These are phyloP conservation scores for Arabidopsis lyrata DNA, from an alignment of 441 rosid species.

Conservation along the genomic window DNA sequence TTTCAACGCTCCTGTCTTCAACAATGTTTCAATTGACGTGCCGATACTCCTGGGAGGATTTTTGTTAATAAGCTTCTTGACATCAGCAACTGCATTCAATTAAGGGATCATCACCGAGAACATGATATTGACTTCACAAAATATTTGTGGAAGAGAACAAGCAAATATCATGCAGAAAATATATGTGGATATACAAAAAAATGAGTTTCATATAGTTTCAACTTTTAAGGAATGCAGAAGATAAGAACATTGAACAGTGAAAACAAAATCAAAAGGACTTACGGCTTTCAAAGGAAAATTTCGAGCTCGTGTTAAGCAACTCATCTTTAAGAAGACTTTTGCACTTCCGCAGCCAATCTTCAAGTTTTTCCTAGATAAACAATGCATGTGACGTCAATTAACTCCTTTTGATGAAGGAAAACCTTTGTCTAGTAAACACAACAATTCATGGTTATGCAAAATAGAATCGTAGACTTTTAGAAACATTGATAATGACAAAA, in stretches of 20 bases:
- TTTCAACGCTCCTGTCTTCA: slow-evolving; percentile 78
- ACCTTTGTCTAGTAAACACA: slow-evolving; percentile 9
- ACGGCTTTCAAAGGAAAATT: slow-evolving; percentile 69
- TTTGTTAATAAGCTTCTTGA: slow-evolving; percentile 76
- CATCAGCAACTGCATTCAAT: slow-evolving; percentile 60
- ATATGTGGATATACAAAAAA: slow-evolving; percentile 1
- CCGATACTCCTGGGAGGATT: slow-evolving; percentile 63
- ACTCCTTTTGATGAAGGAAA: slow-evolving; percentile 19
- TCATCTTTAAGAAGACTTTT: slow-evolving; percentile 74
- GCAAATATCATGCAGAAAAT: not conserved
- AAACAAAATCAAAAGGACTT: slow-evolving; percentile 43
- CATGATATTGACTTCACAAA: slow-evolving; percentile 11
- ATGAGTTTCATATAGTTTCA: slow-evolving; percentile 23
- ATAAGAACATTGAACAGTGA: slow-evolving; percentile 5
- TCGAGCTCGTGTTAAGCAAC: slow-evolving; percentile 51
- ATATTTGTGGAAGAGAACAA: slow-evolving; percentile 8
- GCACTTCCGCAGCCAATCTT: slow-evolving; percentile 83
- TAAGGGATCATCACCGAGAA: slow-evolving; percentile 12
- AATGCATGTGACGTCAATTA: slow-evolving; percentile 24
- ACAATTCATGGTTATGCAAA: slow-evolving; percentile 25
- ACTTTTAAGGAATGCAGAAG: slow-evolving; percentile 2
- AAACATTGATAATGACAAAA: slow-evolving; percentile 15
- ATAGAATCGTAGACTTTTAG: not conserved
- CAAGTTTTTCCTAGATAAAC: slow-evolving; percentile 80
- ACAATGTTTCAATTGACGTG: slow-evolving; percentile 68